Percentiles rank a stretch among this genome's conserved stretches.
phyloP scores from a whole-genome alignment of 2,329 filamentous ascomycete species.

The Fusarium temperatum region DNA sequence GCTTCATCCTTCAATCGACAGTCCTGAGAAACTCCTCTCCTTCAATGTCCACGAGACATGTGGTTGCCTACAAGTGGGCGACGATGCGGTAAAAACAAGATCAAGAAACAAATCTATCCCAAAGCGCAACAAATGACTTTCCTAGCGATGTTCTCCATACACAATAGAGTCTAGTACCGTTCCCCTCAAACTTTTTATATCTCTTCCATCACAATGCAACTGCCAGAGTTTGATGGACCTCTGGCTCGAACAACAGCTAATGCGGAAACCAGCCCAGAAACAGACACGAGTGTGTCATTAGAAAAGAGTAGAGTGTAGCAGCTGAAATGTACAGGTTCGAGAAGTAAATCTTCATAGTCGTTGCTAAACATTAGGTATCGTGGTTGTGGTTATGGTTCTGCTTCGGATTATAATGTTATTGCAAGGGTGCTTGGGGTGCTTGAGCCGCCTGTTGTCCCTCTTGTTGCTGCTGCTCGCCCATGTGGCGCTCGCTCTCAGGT shows the following conservation, averaged over 20 bases:
- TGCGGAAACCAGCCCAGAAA: constrained; percentile 37
- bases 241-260: constrained; percentile 13
- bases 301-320: constrained; percentile 40
- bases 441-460: constrained; percentile 32
- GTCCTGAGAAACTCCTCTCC: constrained; percentile 2
- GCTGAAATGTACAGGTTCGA: constrained; percentile 42
- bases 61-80: background rate
- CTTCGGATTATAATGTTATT: constrained; percentile 29
- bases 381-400: constrained; percentile 24
- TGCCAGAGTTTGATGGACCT: constrained; percentile 6
- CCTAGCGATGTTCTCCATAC: constrained; percentile 14
- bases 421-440: constrained; percentile 28
- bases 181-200: constrained; percentile 34
- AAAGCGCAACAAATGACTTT: constrained; percentile 21
- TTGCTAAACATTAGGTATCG: constrained; percentile 39
- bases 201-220: constrained; percentile 33
- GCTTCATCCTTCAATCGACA: background rate
- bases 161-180: constrained; percentile 25
- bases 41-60: background rate
- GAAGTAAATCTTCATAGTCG: constrained; percentile 41
- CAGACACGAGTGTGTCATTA: constrained; percentile 37
- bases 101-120: constrained; percentile 29
- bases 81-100: constrained; percentile 15
- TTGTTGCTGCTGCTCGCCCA: constrained; percentile 58
- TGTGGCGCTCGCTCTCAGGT: constrained; percentile 75